Evolutionary conservation across 805 yeast species (phyloP).

Genomic region (Ogataea salicorniae): DNA sequence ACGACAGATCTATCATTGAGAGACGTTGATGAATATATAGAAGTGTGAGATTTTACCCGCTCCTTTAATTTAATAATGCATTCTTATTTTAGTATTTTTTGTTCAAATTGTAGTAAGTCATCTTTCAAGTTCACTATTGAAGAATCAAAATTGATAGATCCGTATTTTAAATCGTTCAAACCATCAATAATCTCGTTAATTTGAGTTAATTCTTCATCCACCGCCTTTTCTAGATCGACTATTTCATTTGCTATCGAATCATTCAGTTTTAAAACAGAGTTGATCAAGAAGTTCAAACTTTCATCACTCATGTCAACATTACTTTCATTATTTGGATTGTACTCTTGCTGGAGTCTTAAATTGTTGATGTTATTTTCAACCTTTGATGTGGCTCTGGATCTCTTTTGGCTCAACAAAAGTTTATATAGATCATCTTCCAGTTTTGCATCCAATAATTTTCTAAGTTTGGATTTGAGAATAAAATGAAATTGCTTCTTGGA

Average conservation of each 20-base stretch:
- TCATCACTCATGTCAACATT: constrained; percentile 11
- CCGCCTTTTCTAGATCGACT: constrained; percentile 13
- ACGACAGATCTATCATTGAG: constrained; percentile 12
- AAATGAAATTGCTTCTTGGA: constrained; percentile 17
- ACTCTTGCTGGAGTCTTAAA: constrained; percentile 7
- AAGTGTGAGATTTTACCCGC: constrained; percentile 9
- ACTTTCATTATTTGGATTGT: constrained; percentile 5
- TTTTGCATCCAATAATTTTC: constrained; percentile 2
- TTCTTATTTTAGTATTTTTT: constrained; percentile 3
- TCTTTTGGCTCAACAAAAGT: constrained; percentile 13
- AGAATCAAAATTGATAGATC: constrained; percentile 17
- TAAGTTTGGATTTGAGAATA: constrained; percentile 9
- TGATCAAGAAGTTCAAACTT: constrained; percentile 14
- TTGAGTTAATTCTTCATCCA: constrained; percentile 13
- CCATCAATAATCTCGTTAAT: constrained; percentile 25
- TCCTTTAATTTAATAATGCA: background rate
- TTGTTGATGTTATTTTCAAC: constrained; percentile 12
- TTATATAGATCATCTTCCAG: constrained; percentile 12
- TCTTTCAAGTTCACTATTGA: constrained; percentile 14
- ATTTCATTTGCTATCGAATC: constrained; percentile 25
- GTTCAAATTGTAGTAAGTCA: constrained; percentile 18
- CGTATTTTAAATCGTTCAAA: constrained; percentile 28
- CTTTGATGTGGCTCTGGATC: background rate
- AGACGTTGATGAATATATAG: constrained; percentile 20
- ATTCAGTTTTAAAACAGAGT: constrained; percentile 25